Evolutionary conservation across 192 early-diverging fungal genomes (phyloP).

Genomic region (Chytriomyces sp.): DNA sequence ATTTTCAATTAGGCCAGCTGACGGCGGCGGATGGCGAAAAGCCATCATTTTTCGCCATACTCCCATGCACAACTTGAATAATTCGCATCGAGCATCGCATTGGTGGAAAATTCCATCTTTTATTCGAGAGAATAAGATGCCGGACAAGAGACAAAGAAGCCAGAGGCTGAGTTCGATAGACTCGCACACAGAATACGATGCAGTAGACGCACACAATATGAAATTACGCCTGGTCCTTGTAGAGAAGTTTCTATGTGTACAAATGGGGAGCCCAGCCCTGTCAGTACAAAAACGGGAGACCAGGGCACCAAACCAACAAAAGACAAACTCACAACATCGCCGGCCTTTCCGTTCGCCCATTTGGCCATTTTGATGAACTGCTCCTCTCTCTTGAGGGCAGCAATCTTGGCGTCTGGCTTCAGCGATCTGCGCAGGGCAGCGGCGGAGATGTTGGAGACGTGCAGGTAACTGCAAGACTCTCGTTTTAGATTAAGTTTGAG

Average conservation of each 20-base stretch:
- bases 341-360: conserved; percentile 83
- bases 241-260: conserved; percentile 27
- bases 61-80: no score
- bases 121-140: no score
- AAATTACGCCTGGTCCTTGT: conserved; percentile 25
- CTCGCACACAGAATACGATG: neutral
- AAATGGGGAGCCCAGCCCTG: neutral
- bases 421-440: conserved; percentile 81
- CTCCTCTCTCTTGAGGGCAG: conserved; percentile 76
- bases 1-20: no score
- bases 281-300: neutral
- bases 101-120: no score
- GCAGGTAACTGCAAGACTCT: conserved; percentile 73
- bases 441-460: conserved; percentile 83
- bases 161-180: neutral
- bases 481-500: no score
- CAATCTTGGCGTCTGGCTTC: conserved; percentile 72
- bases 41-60: no score
- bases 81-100: no score
- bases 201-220: neutral
- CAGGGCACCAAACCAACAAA: neutral
- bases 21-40: no score
- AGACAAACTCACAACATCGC: conserved; percentile 69
- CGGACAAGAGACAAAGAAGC: no score
- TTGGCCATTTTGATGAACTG: conserved; percentile 74